These are phyloP conservation scores for Hymenoscyphus fructigenus DNA, from an alignment of 2,329 filamentous ascomycete genomes.

Conservation along the genomic window DNA sequence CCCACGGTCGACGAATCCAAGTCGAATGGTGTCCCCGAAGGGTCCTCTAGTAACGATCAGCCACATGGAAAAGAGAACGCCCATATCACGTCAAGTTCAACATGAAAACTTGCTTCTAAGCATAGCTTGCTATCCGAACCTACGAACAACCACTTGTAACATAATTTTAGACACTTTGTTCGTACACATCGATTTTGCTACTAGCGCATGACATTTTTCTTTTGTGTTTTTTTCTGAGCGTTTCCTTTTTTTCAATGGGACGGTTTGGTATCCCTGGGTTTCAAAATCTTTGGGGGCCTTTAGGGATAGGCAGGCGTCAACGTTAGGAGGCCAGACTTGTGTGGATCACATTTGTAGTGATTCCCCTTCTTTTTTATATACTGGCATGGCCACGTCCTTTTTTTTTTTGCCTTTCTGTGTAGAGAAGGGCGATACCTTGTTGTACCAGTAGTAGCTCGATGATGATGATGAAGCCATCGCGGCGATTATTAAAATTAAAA, in stretches of 20 bases:
- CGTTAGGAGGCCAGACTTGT: not conserved
- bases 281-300: not conserved
- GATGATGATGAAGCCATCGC: conserved; percentile 19
- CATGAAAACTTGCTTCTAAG: conserved; percentile 16
- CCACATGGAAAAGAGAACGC: conserved; percentile 8
- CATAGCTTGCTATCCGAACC: conserved; percentile 23
- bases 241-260: not conserved
- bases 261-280: not conserved
- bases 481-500: conserved; percentile 17
- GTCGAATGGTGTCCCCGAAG: conserved; percentile 37
- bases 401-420: not conserved
- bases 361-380: too few relatives aligned
- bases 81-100: not conserved
- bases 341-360: not conserved
- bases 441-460: conserved; percentile 24
- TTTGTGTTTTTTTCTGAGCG: conserved; percentile 29
- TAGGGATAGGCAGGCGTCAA: not conserved
- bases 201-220: conserved; percentile 17
- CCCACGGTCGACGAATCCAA: conserved; percentile 44
- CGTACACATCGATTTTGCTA: conserved; percentile 21
- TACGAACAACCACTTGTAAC: conserved; percentile 38
- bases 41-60: conserved; percentile 38
- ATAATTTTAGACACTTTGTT: conserved; percentile 36
- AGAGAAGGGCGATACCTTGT: conserved; percentile 12
- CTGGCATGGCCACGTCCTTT: too few relatives aligned